Conservation (phyloP, 306 rosid species). For the Luffa aegyptiaca region DNA sequence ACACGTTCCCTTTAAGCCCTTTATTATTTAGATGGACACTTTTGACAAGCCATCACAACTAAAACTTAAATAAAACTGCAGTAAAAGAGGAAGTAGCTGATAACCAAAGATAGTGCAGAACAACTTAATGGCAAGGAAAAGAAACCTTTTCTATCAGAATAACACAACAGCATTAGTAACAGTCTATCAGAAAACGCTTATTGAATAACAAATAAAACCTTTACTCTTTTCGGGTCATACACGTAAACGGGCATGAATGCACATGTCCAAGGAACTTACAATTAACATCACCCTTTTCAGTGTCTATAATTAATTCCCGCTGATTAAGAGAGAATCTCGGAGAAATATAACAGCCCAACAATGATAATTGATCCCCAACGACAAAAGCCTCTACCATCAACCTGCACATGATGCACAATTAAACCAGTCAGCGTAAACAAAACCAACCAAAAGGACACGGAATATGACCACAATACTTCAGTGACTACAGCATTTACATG, state of each 20-base stretch:
- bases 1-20: not conserved
- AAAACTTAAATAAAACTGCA: not conserved
- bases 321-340: not conserved
- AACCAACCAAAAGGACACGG: not conserved
- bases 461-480: not conserved
- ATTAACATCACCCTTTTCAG: not conserved
- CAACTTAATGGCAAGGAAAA: not conserved
- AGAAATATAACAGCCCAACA: not conserved
- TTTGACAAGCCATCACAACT: not conserved
- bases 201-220: not conserved
- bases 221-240: not conserved
- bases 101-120: not conserved
- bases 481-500: not conserved
- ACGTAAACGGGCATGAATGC: not conserved
- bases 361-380: not conserved
- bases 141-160: not conserved
- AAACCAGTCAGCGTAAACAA: not conserved
- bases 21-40: not conserved
- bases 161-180: not conserved
- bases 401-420: constrained; percentile 2
- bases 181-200: not conserved
- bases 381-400: not conserved
- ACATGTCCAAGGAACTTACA: not conserved
- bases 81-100: not conserved
- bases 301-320: not conserved